A percentile compares a stretch with the other conserved stretches of the same genome.
Conservation (phyloP, 2,329 filamentous ascomycete species). For the Chrysoporthe austroafricana region DNA sequence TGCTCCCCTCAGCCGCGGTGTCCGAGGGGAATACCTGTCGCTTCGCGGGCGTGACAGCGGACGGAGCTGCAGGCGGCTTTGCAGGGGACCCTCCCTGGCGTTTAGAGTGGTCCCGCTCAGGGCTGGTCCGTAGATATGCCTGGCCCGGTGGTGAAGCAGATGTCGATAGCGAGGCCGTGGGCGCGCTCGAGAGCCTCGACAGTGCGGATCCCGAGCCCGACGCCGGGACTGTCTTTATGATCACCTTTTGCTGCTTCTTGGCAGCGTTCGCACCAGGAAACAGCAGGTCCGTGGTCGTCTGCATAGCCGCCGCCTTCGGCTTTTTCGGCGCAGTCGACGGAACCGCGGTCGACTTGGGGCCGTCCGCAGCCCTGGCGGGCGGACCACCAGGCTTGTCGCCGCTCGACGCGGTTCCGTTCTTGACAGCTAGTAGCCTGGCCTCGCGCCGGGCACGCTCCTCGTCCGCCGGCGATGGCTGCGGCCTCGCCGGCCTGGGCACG, state of each 20-base stretch:
- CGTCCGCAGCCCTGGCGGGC: not conserved
- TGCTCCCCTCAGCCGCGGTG: slow-evolving; percentile 1
- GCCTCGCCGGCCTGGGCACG: slow-evolving; percentile 17
- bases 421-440: slow-evolving; percentile 21
- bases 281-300: not conserved
- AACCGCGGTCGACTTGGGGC: not conserved
- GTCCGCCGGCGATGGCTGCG: slow-evolving; percentile 5
- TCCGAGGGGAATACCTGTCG: not conserved
- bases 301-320: not conserved
- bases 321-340: not conserved
- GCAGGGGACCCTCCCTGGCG: slow-evolving; percentile 31
- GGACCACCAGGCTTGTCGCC: not conserved
- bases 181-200: not conserved
- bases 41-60: not conserved
- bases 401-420: slow-evolving; percentile 20
- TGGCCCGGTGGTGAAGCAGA: not conserved
- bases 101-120: slow-evolving; percentile 22
- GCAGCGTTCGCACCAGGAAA: not conserved
- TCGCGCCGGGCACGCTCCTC: slow-evolving; percentile 25
- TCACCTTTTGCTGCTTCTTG: slow-evolving; percentile 13
- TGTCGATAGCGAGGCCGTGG: not conserved
- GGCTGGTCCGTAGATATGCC: not conserved
- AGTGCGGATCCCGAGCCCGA: not conserved
- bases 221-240: slow-evolving; percentile 9
- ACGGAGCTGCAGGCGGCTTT: slow-evolving; percentile 21